Evolutionary conservation across 2,329 filamentous ascomycete species (phyloP).

Genomic region (Claviceps paspali): DNA sequence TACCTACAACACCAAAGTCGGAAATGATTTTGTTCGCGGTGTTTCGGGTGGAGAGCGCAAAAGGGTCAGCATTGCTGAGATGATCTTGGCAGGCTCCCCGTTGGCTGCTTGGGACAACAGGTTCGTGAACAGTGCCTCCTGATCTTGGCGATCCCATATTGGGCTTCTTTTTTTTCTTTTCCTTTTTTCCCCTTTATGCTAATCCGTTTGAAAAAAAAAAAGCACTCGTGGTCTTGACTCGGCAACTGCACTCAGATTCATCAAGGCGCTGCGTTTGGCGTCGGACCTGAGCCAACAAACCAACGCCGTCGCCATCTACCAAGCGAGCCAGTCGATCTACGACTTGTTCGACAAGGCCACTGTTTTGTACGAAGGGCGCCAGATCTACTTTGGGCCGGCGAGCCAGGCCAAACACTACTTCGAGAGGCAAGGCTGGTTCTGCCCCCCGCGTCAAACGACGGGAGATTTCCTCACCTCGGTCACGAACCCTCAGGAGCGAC

Average conservation of each 20-base stretch:
- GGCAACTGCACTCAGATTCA: slow-evolving; percentile 58
- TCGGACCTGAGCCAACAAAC: slow-evolving; percentile 49
- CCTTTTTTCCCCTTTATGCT: neutral
- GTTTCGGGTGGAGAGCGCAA: slow-evolving; percentile 60
- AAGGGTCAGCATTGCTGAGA: slow-evolving; percentile 70
- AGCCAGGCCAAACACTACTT: slow-evolving; percentile 48
- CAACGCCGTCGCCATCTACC: slow-evolving; percentile 55
- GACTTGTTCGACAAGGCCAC: slow-evolving; percentile 62
- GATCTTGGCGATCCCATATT: no score
- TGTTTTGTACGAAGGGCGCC: slow-evolving; percentile 60
- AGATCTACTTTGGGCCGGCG: slow-evolving; percentile 61
- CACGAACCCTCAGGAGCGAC: slow-evolving; percentile 48
- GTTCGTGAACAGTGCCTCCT: slow-evolving; percentile 6
- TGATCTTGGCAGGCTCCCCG: slow-evolving; percentile 47
- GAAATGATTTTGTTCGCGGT: slow-evolving; percentile 58
- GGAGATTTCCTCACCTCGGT: slow-evolving; percentile 56
- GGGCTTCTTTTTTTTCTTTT: neutral
- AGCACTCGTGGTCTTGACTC: slow-evolving; percentile 58
- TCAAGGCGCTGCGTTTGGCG: slow-evolving; percentile 47
- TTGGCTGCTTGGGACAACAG: slow-evolving; percentile 55
- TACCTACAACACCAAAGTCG: slow-evolving; percentile 58
- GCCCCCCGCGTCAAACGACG: slow-evolving; percentile 50
- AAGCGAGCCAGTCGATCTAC: slow-evolving; percentile 54
- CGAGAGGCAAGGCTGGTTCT: slow-evolving; percentile 51
- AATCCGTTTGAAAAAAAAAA: neutral